Evolutionary conservation across 2,329 filamentous ascomycete genomes (phyloP).

Genomic region (Pseudogymnoascus sp.): DNA sequence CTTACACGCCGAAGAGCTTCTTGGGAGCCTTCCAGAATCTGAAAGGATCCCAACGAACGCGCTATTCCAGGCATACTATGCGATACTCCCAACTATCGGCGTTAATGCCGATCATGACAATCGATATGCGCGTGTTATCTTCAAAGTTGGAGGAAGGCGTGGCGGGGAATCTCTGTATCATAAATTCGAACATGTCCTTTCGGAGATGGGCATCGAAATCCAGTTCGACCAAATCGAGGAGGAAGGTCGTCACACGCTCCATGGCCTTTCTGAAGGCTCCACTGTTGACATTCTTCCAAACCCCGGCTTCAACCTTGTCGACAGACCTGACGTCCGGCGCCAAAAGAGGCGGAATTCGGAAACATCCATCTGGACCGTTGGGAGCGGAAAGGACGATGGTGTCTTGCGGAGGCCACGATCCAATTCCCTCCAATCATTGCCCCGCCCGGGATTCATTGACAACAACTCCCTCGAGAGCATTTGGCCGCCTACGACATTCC

Average conservation of each 20-base stretch:
- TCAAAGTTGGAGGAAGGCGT: conserved; percentile 66
- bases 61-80: conserved; percentile 75
- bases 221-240: conserved; percentile 47
- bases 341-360: conserved; percentile 30
- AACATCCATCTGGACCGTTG: conserved; percentile 27
- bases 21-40: conserved; percentile 49
- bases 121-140: conserved; percentile 70
- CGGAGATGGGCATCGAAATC: conserved; percentile 64
- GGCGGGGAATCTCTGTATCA: conserved; percentile 54
- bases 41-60: conserved; percentile 67
- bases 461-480: background rate
- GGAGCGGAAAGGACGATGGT: conserved; percentile 16
- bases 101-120: conserved; percentile 68
- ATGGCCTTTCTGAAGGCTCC: background rate
- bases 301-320: background rate
- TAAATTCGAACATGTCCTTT: conserved; percentile 64
- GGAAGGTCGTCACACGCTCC: conserved; percentile 9
- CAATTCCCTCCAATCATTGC: conserved; percentile 17
- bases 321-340: conserved; percentile 12
- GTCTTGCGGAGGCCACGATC: conserved; percentile 23
- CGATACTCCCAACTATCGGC: conserved; percentile 63
- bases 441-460: background rate
- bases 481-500: background rate
- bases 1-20: conserved; percentile 59
- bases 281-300: background rate